phyloP scores from a whole-genome alignment of 257 asterid species.

The Gardenia jasminoides region DNA sequence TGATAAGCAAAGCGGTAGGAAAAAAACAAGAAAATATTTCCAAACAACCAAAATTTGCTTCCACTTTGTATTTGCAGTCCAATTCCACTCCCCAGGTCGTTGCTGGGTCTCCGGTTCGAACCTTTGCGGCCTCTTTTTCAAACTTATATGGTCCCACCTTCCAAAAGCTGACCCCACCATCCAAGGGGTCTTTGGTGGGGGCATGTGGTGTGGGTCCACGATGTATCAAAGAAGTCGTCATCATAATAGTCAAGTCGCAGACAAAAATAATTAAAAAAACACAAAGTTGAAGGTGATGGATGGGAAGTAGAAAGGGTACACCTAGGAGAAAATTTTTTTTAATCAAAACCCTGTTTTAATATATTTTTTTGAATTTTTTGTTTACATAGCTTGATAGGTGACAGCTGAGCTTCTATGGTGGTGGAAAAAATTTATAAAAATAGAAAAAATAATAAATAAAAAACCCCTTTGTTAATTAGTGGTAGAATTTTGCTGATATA shows the following conservation, averaged over 20 bases:
- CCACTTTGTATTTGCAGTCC: neutral
- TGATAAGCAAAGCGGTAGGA: neutral
- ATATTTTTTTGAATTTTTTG: neutral
- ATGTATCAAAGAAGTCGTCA: slow-evolving; percentile 22
- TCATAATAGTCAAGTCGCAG: slow-evolving; percentile 23
- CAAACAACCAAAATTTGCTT: no score
- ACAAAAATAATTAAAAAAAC: slow-evolving; percentile 1
- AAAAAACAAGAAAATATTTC: no score
- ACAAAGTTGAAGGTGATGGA: slow-evolving; percentile 7
- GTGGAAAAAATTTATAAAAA: neutral
- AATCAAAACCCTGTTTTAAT: neutral
- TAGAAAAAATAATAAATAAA: no score
- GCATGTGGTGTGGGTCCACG: slow-evolving; percentile 42
- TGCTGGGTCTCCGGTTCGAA: neutral
- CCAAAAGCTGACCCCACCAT: neutral
- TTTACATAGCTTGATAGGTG: slow-evolving; percentile 19
- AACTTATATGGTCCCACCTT: slow-evolving; percentile 9
- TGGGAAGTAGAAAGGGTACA: slow-evolving; percentile 7
- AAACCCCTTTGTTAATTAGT: neutral
- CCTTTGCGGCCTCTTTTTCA: neutral
- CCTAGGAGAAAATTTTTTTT: neutral
- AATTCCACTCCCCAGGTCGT: neutral
- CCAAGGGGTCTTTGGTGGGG: slow-evolving; percentile 26
- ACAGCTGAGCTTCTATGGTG: slow-evolving; percentile 23
- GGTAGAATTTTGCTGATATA: neutral